Base-by-base conservation (phyloP, 352 stramenopile species). In the Pythium sukuiense region DNA sequence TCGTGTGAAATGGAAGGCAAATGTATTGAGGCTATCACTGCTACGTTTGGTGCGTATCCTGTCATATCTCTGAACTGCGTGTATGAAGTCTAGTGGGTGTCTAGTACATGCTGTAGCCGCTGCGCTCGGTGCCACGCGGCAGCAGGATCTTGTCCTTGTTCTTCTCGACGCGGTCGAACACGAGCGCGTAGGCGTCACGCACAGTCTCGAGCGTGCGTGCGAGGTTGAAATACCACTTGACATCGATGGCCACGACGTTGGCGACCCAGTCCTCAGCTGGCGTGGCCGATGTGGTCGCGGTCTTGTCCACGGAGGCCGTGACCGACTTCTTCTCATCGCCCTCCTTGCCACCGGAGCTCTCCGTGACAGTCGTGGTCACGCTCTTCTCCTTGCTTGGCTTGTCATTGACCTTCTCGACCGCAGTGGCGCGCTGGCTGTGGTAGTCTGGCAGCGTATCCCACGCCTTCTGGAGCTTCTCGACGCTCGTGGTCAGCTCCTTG, bases 201-300 rank as follows among this genome's bases (percentile, higher is more conserved):
- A 95, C 74, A 45, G 68, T 81, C 59, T 93, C 85, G 7, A 95
- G 77, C 14, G 75, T 72, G 48, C 81, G 79, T 59, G 75, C 74
- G 18, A 93, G 67, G 72, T 93, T 91, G 43, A 88, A 90, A 62
- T 84, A 90, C 87, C 87, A 95, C 76, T 95, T 93, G 63, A 95
- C 62, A 56, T 95, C 87, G 18, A 95, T 58, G 37, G 86, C 84
- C 18, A 91, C 79, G 55, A 92, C 72, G 37, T 88, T 72, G 20
- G 83, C 79, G n/a, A 88, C 26, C 55, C 80, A 82, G 59, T 95
- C 86, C 27, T 87, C 72, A 3, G 74, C 68, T 0, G 75, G 76
- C 8, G 66, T 56, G 20, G 63, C 71, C 39, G 58, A 35, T 9
- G 68, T 79, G 30, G 67, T 59, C 39, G 74, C 80, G 64, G 82